A percentile compares a stretch with the other conserved stretches of the same genome.
phyloP scores from a whole-genome alignment of 2,329 filamentous ascomycete genomes.

The Mycosphaerelloides madeirae region DNA sequence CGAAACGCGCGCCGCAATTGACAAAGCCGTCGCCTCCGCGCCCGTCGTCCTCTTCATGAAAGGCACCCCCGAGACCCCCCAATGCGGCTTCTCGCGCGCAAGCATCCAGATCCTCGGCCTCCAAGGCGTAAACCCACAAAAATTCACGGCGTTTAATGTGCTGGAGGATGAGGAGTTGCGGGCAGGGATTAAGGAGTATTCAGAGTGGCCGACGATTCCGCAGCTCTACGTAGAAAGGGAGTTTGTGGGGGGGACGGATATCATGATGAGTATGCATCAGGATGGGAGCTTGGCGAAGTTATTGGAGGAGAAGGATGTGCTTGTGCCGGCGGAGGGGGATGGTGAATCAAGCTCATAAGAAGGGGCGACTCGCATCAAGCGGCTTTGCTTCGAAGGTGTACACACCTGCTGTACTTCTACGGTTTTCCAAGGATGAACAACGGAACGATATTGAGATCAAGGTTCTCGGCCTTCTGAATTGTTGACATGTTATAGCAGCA shows the following conservation, averaged over 20 bases:
- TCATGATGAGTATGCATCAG: conserved; percentile 94
- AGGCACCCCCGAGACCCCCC: conserved; percentile 89
- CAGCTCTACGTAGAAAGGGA: conserved; percentile 94
- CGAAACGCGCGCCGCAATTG: conserved; percentile 75
- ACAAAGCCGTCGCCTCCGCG: conserved; percentile 79
- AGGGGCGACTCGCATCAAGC: neutral
- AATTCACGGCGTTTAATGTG: conserved; percentile 98
- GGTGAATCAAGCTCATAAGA: conserved; percentile 13
- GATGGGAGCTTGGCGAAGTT: conserved; percentile 88
- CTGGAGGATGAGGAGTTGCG: conserved; percentile 85
- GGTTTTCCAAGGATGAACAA: no score
- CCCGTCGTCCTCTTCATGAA: conserved; percentile 99
- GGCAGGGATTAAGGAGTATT: conserved; percentile 97
- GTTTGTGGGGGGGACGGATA: conserved; percentile 97
- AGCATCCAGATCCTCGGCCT: conserved; percentile 91
- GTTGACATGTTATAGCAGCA: no score
- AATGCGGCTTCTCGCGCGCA: conserved; percentile 94
- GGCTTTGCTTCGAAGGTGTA: conserved; percentile 5
- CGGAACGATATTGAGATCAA: no score
- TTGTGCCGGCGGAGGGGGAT: conserved; percentile 56
- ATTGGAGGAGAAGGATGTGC: conserved; percentile 85
- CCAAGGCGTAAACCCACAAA: conserved; percentile 89
- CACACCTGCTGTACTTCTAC: conserved; percentile 6
- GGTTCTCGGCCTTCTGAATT: no score
- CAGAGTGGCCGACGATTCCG: conserved; percentile 97